Evolutionary conservation across 1,139 yeast species (phyloP), one percentile per base, ranked within the genome.

Genomic region (Yamadazyma aaseri): DNA sequence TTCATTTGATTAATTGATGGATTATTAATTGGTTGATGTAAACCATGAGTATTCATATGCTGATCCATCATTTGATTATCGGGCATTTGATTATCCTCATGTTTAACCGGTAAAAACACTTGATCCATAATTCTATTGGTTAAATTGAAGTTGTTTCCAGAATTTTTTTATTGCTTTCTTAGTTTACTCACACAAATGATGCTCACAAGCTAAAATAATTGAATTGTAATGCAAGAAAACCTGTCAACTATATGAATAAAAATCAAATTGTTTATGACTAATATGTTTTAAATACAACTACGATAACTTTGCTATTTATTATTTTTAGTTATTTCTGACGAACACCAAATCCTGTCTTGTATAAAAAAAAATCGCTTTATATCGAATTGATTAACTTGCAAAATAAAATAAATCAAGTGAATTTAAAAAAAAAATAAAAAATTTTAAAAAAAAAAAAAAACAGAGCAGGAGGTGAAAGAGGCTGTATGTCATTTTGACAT

Each of bases 81-180:
- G n/a, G 27, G 6, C 23, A 29, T 16, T 10, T 23, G 32, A n/a
- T 10, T 13, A 5, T 21, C 31, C 10, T 29, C 32, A 14, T 29
- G 32, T 13, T 29, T 67, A 28, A 56, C 63, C 21, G 56, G 49
- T 39, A 60, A 52, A 49, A 53, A 61, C 42, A 55, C 65, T 41
- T 60, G 68, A 40, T 63, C 69, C 68, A 62, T 60, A 25, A 28
- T 46, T 23, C 24, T 24, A 24, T 24, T 24, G 26, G 14, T 17
- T 15, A 24, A 10, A 13, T 10, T 6, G 11, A 21, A 21, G 12
- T 21, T 21, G 24, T 13, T 13, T 9, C 24, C 24, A 5, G 12
- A 21, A 21, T 21, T 5, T 21, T 21, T 21, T 9, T 13, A 13
- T 21, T 13, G 9, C 13, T 21, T 11, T 21, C 12, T 21, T 21